Evolutionary conservation across 306 rosid species (phyloP).

Genomic region (Coriaria nepalensis): DNA sequence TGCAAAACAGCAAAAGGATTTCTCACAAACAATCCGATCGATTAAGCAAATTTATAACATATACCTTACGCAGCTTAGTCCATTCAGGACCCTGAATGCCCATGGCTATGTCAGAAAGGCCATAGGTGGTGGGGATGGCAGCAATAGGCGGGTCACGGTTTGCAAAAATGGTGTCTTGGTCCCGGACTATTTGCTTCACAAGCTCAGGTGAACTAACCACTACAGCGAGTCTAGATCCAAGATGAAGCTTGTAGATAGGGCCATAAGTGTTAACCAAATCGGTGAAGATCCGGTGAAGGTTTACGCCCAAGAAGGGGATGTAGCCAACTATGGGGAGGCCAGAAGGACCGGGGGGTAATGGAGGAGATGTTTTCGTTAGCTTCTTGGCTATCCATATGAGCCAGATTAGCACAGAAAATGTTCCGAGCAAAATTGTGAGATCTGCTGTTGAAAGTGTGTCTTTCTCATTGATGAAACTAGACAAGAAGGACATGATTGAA

Average conservation of each 20-base stretch:
- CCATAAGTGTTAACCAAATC: background rate
- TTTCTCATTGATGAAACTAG: no score
- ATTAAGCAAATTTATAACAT: no score
- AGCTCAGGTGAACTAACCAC: background rate
- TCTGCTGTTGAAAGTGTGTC: no score
- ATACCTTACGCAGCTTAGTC: constrained; percentile 7
- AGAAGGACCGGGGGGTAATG: constrained; percentile 6
- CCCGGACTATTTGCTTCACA: background rate
- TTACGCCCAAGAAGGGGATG: background rate
- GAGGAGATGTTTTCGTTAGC: no score
- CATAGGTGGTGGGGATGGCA: background rate
- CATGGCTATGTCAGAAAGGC: constrained; percentile 3
- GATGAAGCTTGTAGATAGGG: constrained; percentile 1
- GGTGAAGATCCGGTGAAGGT: background rate
- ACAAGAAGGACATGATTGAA: no score
- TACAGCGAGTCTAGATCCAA: constrained; percentile 1
- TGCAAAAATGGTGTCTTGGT: background rate
- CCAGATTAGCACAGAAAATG: no score
- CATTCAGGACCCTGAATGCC: background rate
- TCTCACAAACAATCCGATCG: no score
- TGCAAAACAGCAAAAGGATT: no score
- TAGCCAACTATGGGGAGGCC: constrained; percentile 5
- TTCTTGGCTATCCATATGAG: no score
- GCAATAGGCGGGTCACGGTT: background rate
- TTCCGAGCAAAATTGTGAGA: no score